A percentile compares a stretch with the other conserved stretches of the same genome.
Evolutionary conservation across 441 rosid species (phyloP).

Genomic region (Erodium texanum): DNA sequence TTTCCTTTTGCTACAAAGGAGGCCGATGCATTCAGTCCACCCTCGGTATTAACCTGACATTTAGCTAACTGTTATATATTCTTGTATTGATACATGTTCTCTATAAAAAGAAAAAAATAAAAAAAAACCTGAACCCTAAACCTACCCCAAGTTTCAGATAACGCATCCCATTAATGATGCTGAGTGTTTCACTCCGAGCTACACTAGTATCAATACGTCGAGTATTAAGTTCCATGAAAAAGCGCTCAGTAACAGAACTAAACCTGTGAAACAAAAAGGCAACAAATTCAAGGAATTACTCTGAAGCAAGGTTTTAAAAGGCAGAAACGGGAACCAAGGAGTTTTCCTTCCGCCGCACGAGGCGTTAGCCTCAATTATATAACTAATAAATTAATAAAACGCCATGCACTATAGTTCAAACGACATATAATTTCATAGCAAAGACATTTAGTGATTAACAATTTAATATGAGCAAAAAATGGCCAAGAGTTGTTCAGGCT

Average conservation of each 20-base stretch:
- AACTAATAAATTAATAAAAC: too few species aligned
- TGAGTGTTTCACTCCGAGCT: conserved; percentile 89
- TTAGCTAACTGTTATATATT: conserved; percentile 28
- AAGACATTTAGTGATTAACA: too few species aligned
- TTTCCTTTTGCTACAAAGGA: conserved; percentile 97
- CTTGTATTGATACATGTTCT: conserved; percentile 16
- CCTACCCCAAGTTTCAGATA: conserved; percentile 97
- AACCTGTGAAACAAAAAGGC: conserved; percentile 44
- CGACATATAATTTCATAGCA: too few species aligned
- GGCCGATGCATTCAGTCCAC: conserved; percentile 97
- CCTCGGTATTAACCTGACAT: conserved; percentile 88
- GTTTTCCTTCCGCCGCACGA: too few species aligned
- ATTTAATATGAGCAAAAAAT: too few species aligned
- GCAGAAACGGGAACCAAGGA: too few species aligned
- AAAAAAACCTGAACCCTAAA: conserved; percentile 17
- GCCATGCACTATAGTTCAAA: too few species aligned
- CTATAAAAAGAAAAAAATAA: conserved; percentile 1
- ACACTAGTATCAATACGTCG: conserved; percentile 80
- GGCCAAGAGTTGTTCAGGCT: too few species aligned
- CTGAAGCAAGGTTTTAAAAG: too few species aligned
- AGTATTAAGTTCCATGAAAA: conserved; percentile 83
- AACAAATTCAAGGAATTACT: conserved; percentile 8
- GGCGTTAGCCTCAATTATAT: too few species aligned
- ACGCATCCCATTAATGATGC: conserved; percentile 98
- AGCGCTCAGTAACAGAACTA: conserved; percentile 95